Percentiles rank a stretch among this genome's conserved stretches.
These are phyloP conservation scores for Erodium maritimum DNA, from an alignment of 345 rosid species.

Conservation along the genomic window DNA sequence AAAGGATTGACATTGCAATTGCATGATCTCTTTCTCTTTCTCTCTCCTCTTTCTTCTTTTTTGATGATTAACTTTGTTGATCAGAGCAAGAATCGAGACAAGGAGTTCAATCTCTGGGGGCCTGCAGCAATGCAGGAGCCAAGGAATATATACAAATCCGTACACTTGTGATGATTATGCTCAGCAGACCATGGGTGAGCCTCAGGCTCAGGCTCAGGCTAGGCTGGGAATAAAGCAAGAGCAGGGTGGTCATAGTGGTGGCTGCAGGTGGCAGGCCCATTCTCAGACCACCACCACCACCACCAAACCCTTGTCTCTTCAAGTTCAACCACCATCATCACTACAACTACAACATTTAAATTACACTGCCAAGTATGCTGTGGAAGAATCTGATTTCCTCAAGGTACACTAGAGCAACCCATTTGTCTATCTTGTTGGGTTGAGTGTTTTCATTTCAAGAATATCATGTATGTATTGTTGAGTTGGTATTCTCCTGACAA, in stretches of 20 bases:
- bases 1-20: constrained; percentile 12
- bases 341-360: no score
- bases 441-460: constrained; percentile 8
- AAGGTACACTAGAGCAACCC: constrained; percentile 21
- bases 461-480: no score
- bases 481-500: constrained; percentile 7
- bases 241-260: constrained; percentile 13
- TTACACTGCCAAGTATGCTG: constrained; percentile 10
- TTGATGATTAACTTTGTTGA: constrained; percentile 1
- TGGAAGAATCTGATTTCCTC: constrained; percentile 23
- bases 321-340: constrained; percentile 4
- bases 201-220: neutral
- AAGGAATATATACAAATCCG: constrained; percentile 29
- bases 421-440: neutral
- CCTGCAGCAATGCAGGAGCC: constrained; percentile 33
- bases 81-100: constrained; percentile 35
- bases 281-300: constrained; percentile 7
- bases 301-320: constrained; percentile 14
- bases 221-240: constrained; percentile 18
- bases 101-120: constrained; percentile 36
- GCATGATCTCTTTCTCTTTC: constrained; percentile 14
- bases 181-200: constrained; percentile 19
- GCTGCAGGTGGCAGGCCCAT: constrained; percentile 27
- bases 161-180: constrained; percentile 29
- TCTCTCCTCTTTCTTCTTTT: constrained; percentile 16